These are phyloP conservation scores for Sporisorium sorghi DNA, from an alignment of 1,284 basidiomycete genomes.

Conservation along the genomic window DNA sequence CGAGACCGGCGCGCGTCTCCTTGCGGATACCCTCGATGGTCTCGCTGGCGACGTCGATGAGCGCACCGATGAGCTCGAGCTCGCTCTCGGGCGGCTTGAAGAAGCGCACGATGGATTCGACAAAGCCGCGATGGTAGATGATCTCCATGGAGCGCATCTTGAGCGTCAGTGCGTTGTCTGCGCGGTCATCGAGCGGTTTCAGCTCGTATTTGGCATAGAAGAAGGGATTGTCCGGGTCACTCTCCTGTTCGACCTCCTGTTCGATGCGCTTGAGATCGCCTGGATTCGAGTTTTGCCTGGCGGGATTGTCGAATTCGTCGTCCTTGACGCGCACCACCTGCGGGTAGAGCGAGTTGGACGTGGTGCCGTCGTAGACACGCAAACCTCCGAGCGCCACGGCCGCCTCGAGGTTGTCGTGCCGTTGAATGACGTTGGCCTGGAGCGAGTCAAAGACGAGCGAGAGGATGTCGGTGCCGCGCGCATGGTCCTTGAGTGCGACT, in stretches of 20 bases:
- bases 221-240: slow-evolving; percentile 77
- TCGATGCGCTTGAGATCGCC: slow-evolving; percentile 61
- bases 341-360: slow-evolving; percentile 82
- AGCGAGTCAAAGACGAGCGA: slow-evolving; percentile 91
- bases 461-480: slow-evolving; percentile 76
- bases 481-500: slow-evolving; percentile 60
- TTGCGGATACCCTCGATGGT: slow-evolving; percentile 94
- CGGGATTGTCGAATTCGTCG: slow-evolving; percentile 54
- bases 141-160: slow-evolving; percentile 97
- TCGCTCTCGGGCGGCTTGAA: slow-evolving; percentile 95
- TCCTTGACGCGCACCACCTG: slow-evolving; percentile 95
- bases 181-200: slow-evolving; percentile 90
- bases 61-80: slow-evolving; percentile 85
- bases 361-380: slow-evolving; percentile 91
- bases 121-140: slow-evolving; percentile 93
- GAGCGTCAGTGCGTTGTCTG: slow-evolving; percentile 89
- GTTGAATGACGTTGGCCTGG: slow-evolving; percentile 84
- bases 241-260: slow-evolving; percentile 64
- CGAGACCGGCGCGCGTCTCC: slow-evolving; percentile 93
- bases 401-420: slow-evolving; percentile 85
- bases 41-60: slow-evolving; percentile 85
- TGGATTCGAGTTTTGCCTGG: slow-evolving; percentile 40
- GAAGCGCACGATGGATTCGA: slow-evolving; percentile 91
- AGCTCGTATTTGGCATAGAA: slow-evolving; percentile 92
- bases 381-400: slow-evolving; percentile 88